phyloP scores from a whole-genome alignment of 768 basidiomycete species.

The Inosperma sp. region DNA sequence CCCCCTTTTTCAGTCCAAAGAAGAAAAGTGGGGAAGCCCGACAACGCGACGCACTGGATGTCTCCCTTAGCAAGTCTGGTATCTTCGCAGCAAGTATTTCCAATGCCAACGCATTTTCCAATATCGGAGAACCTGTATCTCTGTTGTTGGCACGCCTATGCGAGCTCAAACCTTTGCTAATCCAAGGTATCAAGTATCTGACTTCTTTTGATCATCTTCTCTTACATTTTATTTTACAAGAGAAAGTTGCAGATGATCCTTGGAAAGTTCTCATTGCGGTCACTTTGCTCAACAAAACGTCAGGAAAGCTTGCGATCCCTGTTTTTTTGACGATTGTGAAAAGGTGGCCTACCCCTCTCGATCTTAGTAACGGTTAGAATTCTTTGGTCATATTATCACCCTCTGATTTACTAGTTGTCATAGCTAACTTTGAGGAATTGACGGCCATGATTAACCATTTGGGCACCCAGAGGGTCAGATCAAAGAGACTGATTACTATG shows the following conservation, averaged over 20 bases:
- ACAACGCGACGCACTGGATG: too few species aligned
- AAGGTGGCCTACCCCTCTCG: slow-evolving; percentile 55
- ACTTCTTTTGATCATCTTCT: background rate
- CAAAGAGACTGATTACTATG: slow-evolving; percentile 50
- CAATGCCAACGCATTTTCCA: too few species aligned
- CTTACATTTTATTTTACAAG: slow-evolving; percentile 27
- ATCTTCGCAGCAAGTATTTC: too few species aligned
- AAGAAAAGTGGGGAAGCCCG: too few species aligned
- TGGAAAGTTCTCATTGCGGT: slow-evolving; percentile 70
- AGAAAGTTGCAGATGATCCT: slow-evolving; percentile 49
- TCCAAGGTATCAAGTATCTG: slow-evolving; percentile 32
- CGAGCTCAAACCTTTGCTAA: slow-evolving; percentile 33
- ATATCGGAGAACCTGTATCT: too few species aligned
- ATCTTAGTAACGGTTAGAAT: slow-evolving; percentile 48
- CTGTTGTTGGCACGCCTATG: background rate
- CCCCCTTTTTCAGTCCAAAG: too few species aligned
- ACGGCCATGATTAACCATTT: slow-evolving; percentile 45
- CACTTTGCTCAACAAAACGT: slow-evolving; percentile 66
- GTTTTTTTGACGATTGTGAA: slow-evolving; percentile 54
- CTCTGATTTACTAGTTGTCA: background rate
- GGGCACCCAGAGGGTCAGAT: slow-evolving; percentile 56
- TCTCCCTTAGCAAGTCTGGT: too few species aligned
- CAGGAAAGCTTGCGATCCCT: slow-evolving; percentile 59
- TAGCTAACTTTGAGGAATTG: slow-evolving; percentile 45
- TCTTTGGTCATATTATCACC: background rate